These are phyloP conservation scores for Cutaneotrichosporon arboriforme DNA, from an alignment of 1,284 basidiomycete genomes.

Conservation along the genomic window DNA sequence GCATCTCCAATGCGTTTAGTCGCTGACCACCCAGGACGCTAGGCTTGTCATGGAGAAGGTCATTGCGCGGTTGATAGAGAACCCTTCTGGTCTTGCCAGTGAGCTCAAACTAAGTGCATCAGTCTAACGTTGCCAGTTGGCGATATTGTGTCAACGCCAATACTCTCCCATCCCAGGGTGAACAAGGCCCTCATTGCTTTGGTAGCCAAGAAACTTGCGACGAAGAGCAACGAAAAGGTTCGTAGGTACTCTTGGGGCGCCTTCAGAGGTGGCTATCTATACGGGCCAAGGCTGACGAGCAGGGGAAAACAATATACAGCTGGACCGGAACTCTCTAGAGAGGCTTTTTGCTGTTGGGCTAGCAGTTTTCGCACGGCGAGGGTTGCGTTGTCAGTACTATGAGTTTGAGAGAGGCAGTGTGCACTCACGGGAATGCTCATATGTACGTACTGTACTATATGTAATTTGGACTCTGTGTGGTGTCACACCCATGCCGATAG, in stretches of 20 bases:
- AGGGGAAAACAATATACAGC: constrained; percentile 14
- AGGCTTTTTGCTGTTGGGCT: too few relatives aligned
- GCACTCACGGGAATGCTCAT: too few relatives aligned
- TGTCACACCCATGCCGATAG: too few relatives aligned
- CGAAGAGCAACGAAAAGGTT: constrained; percentile 54
- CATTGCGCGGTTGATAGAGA: constrained; percentile 40
- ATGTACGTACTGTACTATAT: too few relatives aligned
- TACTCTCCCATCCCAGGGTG: constrained; percentile 77
- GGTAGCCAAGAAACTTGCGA: constrained; percentile 77
- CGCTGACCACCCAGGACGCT: constrained; percentile 53
- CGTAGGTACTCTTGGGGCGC: constrained; percentile 18
- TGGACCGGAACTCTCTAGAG: constrained; percentile 5
- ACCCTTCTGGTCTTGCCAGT: constrained; percentile 30
- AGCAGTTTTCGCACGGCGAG: too few relatives aligned
- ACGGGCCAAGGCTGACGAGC: too few relatives aligned
- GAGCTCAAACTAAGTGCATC: neutral
- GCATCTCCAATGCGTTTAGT: neutral
- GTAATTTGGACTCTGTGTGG: too few relatives aligned
- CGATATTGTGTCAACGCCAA: constrained; percentile 72
- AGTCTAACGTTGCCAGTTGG: constrained; percentile 54
- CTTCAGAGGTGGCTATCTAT: constrained; percentile 1
- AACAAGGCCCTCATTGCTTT: constrained; percentile 90
- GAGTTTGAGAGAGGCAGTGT: too few relatives aligned
- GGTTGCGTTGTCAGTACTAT: too few relatives aligned
- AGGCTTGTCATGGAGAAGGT: constrained; percentile 71